Percentiles rank a stretch among this genome's conserved stretches.
Conservation (phyloP, 2,329 filamentous ascomycete species). For the Calonectria henricotiae region DNA sequence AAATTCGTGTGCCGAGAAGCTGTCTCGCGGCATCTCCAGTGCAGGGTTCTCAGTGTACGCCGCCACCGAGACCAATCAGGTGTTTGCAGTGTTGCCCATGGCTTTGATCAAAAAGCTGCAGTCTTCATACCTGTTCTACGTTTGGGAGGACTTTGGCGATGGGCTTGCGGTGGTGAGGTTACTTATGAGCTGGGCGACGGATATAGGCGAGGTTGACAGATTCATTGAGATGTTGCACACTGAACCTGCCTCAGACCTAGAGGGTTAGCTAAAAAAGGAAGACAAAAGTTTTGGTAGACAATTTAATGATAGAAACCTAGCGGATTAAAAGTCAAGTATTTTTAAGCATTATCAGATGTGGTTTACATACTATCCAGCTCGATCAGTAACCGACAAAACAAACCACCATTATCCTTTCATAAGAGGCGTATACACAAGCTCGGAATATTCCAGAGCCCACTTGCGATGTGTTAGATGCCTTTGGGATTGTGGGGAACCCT, state of each 20-base stretch:
- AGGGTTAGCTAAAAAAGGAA: not conserved
- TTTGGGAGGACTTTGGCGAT: slow-evolving; percentile 64
- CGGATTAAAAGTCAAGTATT: not conserved
- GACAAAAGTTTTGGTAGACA: no score
- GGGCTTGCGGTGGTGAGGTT: slow-evolving; percentile 62
- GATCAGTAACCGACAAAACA: not conserved
- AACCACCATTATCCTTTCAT: not conserved
- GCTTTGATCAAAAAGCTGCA: slow-evolving; percentile 60
- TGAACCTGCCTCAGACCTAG: not conserved
- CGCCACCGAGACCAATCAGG: slow-evolving; percentile 68
- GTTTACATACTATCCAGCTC: not conserved
- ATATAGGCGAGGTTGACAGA: slow-evolving; percentile 60
- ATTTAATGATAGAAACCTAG: slow-evolving; percentile 1
- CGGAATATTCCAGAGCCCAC: not conserved
- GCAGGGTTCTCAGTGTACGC: slow-evolving; percentile 63
- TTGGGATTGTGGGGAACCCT: not conserved
- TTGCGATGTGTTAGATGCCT: not conserved
- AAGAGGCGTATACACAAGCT: not conserved
- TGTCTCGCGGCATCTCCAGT: slow-evolving; percentile 62
- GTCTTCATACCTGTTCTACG: slow-evolving; percentile 64
- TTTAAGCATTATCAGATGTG: not conserved
- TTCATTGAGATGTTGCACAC: slow-evolving; percentile 50
- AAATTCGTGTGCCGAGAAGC: slow-evolving; percentile 62
- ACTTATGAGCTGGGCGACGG: slow-evolving; percentile 69
- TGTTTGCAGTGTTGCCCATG: slow-evolving; percentile 64